Evolutionary conservation across 305 asterid species (phyloP), one percentile per base, ranked within the genome.

Genomic region (Stenogyne calaminthoides): DNA sequence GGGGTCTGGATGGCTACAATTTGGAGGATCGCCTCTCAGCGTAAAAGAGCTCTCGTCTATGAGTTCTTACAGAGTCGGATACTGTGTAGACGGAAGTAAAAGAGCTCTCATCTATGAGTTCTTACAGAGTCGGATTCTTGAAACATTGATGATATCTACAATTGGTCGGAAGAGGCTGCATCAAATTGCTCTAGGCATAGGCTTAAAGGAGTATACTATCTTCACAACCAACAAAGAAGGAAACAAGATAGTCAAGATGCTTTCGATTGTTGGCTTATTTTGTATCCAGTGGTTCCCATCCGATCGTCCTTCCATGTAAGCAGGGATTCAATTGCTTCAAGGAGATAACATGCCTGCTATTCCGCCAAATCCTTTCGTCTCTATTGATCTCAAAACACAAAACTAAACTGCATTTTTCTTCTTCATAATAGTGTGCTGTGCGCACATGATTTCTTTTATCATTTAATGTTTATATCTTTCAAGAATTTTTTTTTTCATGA

Each of bases 241-340:
- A 63, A 83, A 83, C 46, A 80, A 42, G 19, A 80, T 73, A 56
- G 62, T 72, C 5, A 77, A 82, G 70, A 88, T 74, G 68, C 65
- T 84, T 25, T 76, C 80, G 20, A 73, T 85, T 25, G 85, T 79
- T 15, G 86, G 86, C 12, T 70, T 77, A 10, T 75, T 83, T 84
- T 88, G 94, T 70, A 77, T 86, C 44, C 91, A 84, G 76, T 88
- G 95, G 95, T 83, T 78, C 70, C 89, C 95, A 0, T 78, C 76
- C 0, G 88, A 36, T 36, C 9, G 42, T 36, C 10, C 42, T 36
- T n/a, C 54, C 51, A 46, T 46, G 54, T 14, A n/a, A 14, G 54
- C 19, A 46, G 19, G 14, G 54, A 46, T 44, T 11, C 51, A 3
- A 44, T 12, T 12, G 51, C 16, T 44, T 3, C 2, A 44, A 44